Evolutionary conservation across 2,329 filamentous ascomycete species (phyloP).

Genomic region (Alternaria triticina): DNA sequence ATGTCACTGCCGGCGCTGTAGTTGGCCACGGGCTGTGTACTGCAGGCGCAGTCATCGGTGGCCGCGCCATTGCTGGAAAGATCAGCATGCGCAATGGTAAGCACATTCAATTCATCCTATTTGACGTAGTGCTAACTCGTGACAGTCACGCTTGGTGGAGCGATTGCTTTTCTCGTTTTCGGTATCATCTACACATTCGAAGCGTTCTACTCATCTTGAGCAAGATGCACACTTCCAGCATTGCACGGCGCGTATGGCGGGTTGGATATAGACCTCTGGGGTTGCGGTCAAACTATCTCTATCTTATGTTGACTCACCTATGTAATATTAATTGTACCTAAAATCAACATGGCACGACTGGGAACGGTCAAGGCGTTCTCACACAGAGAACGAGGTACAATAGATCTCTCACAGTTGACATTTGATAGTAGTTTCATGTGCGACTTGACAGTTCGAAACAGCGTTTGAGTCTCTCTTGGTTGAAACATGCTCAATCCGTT

Average conservation of each 20-base stretch:
- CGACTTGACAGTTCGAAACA: not conserved
- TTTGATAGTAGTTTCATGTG: not conserved
- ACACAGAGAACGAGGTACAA: constrained; percentile 5
- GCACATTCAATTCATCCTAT: constrained; percentile 49
- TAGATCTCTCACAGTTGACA: not conserved
- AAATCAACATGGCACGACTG: not conserved
- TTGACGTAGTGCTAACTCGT: constrained; percentile 28
- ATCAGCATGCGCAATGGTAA: constrained; percentile 96
- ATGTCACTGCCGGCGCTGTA: constrained; percentile 90
- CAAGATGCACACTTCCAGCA: constrained; percentile 30
- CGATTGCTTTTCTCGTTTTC: constrained; percentile 87
- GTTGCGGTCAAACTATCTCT: not conserved
- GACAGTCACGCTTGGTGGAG: constrained; percentile 88
- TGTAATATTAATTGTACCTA: constrained; percentile 38
- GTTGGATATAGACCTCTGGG: constrained; percentile 11
- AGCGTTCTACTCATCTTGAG: constrained; percentile 62
- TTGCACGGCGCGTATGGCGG: constrained; percentile 31
- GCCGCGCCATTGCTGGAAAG: constrained; percentile 86
- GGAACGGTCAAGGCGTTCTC: constrained; percentile 21
- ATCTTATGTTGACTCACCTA: constrained; percentile 3
- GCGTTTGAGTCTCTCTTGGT: not conserved
- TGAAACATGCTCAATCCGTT: not conserved
- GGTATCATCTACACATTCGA: constrained; percentile 91
- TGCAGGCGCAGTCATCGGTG: constrained; percentile 87
- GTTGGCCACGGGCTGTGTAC: constrained; percentile 90